Conservation (phyloP, 768 basidiomycete species). For the Xerocomus potaroensis region DNA sequence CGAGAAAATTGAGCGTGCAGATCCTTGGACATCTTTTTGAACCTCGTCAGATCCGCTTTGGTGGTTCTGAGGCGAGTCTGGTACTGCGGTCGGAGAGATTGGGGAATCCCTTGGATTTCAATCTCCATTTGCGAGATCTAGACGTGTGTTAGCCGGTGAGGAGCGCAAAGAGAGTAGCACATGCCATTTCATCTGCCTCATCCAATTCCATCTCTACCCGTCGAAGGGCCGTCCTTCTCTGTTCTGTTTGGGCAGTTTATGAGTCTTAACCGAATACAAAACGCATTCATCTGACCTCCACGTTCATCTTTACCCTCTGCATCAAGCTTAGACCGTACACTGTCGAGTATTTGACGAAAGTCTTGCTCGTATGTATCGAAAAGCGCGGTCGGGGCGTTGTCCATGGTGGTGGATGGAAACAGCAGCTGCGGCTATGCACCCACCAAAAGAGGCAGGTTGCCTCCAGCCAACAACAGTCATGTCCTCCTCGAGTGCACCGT, state of each 20-base stretch:
- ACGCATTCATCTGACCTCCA: constrained; percentile 51
- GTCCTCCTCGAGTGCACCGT: constrained; percentile 33
- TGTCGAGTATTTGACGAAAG: constrained; percentile 76
- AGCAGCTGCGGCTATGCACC: constrained; percentile 15
- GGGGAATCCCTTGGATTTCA: constrained; percentile 92
- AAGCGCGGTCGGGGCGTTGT: constrained; percentile 77
- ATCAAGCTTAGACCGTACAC: constrained; percentile 74
- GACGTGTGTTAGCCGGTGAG: constrained; percentile 2
- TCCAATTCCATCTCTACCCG: constrained; percentile 94
- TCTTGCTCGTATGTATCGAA: constrained; percentile 93
- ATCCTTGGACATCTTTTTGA: constrained; percentile 81
- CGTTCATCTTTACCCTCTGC: constrained; percentile 59
- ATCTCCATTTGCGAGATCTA: constrained; percentile 99
- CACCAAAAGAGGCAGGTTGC: constrained; percentile 26
- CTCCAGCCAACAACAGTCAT: constrained; percentile 27
- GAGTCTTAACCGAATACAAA: constrained; percentile 1
- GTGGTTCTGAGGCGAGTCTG: constrained; percentile 68
- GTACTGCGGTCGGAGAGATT: constrained; percentile 75
- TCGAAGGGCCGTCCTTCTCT: constrained; percentile 73
- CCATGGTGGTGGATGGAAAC: constrained; percentile 45
- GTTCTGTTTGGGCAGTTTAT: constrained; percentile 46
- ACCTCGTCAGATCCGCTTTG: constrained; percentile 69
- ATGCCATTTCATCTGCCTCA: constrained; percentile 95
- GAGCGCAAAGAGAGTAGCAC: constrained; percentile 15
- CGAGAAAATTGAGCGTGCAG: constrained; percentile 66